Conservation (phyloP, 371 early-diverging fungal genomes). For the Thermomucor indicae-seudaticae region DNA sequence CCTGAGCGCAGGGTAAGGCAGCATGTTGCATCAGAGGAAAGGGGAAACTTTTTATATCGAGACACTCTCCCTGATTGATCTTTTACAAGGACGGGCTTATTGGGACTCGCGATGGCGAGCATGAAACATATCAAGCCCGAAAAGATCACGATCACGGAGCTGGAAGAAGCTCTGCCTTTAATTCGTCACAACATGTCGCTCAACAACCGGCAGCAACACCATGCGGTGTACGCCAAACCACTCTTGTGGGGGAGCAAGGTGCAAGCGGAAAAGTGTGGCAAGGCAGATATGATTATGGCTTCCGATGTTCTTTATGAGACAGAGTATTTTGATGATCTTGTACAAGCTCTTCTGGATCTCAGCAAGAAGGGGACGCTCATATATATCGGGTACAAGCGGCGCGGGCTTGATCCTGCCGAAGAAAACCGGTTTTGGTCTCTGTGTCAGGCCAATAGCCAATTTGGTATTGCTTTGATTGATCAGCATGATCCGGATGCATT, state of each 20-base stretch:
- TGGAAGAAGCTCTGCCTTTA: conserved; percentile 46
- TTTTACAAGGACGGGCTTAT: conserved; percentile 44
- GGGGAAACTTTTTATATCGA: not conserved
- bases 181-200: conserved; percentile 35
- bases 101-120: conserved; percentile 35
- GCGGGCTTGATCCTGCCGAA: conserved; percentile 33
- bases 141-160: conserved; percentile 48
- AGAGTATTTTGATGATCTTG: conserved; percentile 39
- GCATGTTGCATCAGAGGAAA: not conserved
- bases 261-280: conserved; percentile 20
- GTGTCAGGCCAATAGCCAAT: conserved; percentile 22
- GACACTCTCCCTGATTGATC: not conserved
- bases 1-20: conserved; percentile 51
- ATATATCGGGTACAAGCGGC: conserved; percentile 56
- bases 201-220: conserved; percentile 13
- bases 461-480: too few species aligned
- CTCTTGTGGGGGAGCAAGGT: conserved; percentile 31
- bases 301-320: conserved; percentile 62
- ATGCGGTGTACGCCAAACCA: conserved; percentile 9
- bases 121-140: not conserved
- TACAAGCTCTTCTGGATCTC: conserved; percentile 44
- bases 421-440: conserved; percentile 45
- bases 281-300: conserved; percentile 52
- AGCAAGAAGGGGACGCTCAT: conserved; percentile 38
- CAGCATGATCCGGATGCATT: too few species aligned